A percentile compares a stretch with the other conserved stretches of the same genome.
Evolutionary conservation across 495 filamentous ascomycete species (phyloP).

Genomic region (Beverwykella pulmonaria): DNA sequence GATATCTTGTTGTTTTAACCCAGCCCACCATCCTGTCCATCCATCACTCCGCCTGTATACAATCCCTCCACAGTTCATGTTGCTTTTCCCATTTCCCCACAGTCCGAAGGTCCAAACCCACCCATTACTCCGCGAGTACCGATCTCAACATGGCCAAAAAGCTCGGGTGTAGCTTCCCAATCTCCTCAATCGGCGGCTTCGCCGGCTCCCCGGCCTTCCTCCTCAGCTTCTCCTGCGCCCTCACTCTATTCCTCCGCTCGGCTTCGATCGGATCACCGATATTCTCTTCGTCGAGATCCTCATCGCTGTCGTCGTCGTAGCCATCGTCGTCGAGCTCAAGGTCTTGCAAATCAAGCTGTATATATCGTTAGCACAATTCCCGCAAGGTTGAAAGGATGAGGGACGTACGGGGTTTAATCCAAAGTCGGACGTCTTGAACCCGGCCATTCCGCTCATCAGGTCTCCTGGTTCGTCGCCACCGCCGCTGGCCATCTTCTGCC

Average conservation of each 20-base stretch:
- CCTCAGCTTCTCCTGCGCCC: slow-evolving; percentile 75
- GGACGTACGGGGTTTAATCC: slow-evolving; percentile 74
- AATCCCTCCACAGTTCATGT: background rate
- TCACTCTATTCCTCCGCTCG: slow-evolving; percentile 74
- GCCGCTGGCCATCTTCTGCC: slow-evolving; percentile 96
- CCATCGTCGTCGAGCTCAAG: slow-evolving; percentile 75
- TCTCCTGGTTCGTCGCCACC: slow-evolving; percentile 43
- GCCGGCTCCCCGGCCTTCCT: slow-evolving; percentile 84
- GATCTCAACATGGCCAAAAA: slow-evolving; percentile 84
- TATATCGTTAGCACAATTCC: slow-evolving; percentile 25
- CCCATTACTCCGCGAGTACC: slow-evolving; percentile 73
- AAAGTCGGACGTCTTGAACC: slow-evolving; percentile 79
- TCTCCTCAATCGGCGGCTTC: slow-evolving; percentile 80
- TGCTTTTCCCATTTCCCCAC: too few species aligned
- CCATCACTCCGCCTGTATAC: background rate
- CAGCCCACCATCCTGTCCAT: background rate
- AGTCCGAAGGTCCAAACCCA: background rate
- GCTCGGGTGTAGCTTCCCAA: slow-evolving; percentile 72
- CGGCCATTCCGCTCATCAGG: slow-evolving; percentile 43
- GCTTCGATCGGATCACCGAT: slow-evolving; percentile 81
- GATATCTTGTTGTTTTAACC: too few species aligned
- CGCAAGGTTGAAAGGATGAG: background rate
- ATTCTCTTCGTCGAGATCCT: slow-evolving; percentile 72
- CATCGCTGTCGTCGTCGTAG: slow-evolving; percentile 60
- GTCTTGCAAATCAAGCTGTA: slow-evolving; percentile 72